Evolutionary conservation across 768 basidiomycete genomes (phyloP), one percentile per base, ranked within the genome.

Genomic region (Mrakia frigida): DNA sequence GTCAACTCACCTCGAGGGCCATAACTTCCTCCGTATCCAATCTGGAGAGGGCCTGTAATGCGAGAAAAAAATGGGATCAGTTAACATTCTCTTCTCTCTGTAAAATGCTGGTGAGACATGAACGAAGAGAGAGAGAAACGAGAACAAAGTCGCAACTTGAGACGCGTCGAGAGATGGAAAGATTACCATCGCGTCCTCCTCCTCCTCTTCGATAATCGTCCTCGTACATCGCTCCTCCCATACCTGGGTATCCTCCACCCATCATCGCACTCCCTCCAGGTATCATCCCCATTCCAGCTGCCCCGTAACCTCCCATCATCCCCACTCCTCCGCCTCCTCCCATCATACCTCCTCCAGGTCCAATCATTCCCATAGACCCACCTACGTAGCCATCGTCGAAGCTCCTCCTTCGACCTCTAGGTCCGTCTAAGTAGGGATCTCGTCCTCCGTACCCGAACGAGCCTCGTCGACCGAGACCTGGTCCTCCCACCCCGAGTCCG

Each of bases 311-410:
- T 68, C 35, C 65, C 35, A n/a, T 3, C 37, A 39, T 68, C 9
- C 37, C 65, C 65, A 37, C 39, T 21, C 65, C 65, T 28, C 37
- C 65, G 13, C 65, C 65, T 21, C 37, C 37, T 25, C 33, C 31
- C 65, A 41, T 68, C 65, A 39, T 39, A 25, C 35, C 37, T n/a
- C 35, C 35, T 1, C 65, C 37, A 23, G 35, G 35, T 68, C 35
- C 33, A 23, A 68, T 39, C 65, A 37, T 43, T 6, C 37, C 37
- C 65, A 68, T 68, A 6, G 33, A 68, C 39, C 35, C 65, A 68
- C 65, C 65, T 68, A 18, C 65, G 23, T 43, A 68, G 35, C 65
- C 39, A 21, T 68, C 65, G 21, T 68, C 65, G 37, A 68, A 68
- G 23, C 65, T 68, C 13, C 65, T 37, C 39, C 65, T 68, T 23